Evolutionary conservation across 1,284 basidiomycete species (phyloP).

Genomic region (Sanghuangporus baumii): DNA sequence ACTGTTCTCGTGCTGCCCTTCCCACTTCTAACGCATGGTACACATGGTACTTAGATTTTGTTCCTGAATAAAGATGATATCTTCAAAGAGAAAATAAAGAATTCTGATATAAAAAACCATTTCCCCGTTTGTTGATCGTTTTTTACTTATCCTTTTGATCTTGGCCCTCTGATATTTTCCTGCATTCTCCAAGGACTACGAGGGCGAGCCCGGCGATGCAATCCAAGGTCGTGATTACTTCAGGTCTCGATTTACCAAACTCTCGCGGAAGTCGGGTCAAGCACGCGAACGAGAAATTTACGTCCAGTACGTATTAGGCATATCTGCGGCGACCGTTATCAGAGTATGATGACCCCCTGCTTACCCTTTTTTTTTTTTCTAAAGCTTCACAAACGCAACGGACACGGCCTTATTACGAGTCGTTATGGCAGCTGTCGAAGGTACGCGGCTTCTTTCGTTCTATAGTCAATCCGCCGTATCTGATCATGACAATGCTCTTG

Average conservation of each 20-base stretch:
- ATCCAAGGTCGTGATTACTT: slow-evolving; percentile 85
- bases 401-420: slow-evolving; percentile 89
- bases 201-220: slow-evolving; percentile 64
- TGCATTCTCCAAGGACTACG: slow-evolving; percentile 59
- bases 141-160: not conserved
- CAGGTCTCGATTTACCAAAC: slow-evolving; percentile 74
- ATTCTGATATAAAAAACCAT: slow-evolving; percentile 79
- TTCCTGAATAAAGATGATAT: slow-evolving; percentile 92
- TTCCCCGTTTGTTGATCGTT: slow-evolving; percentile 60
- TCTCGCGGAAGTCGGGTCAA: slow-evolving; percentile 77
- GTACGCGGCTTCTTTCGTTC: slow-evolving; percentile 36
- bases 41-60: slow-evolving; percentile 54
- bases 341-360: not conserved
- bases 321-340: not conserved
- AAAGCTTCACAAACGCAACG: slow-evolving; percentile 87
- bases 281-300: slow-evolving; percentile 89
- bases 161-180: slow-evolving; percentile 1
- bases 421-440: slow-evolving; percentile 92
- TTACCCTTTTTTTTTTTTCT: not conserved
- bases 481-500: slow-evolving; percentile 19
- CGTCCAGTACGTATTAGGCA: slow-evolving; percentile 61
- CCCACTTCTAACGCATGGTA: slow-evolving; percentile 10
- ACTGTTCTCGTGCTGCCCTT: not conserved
- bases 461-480: slow-evolving; percentile 7
- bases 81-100: slow-evolving; percentile 75